Evolutionary conservation across 441 rosid species (phyloP).

Genomic region (Syzygium syzygioides): DNA sequence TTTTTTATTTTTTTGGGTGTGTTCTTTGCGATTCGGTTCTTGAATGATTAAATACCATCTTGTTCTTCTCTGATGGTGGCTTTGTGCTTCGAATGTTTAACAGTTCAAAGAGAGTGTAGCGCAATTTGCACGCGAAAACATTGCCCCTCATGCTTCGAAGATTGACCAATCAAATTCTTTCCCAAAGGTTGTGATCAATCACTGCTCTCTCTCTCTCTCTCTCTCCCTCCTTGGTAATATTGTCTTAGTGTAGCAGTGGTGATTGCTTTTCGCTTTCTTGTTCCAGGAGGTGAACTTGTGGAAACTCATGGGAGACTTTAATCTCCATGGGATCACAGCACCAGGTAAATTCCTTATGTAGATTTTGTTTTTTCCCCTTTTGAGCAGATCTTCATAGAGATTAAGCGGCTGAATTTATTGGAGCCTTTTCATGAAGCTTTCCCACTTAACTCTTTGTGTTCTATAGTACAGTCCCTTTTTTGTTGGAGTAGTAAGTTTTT

Average conservation of each 20-base stretch:
- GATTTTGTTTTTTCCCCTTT: background rate
- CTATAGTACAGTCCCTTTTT: background rate
- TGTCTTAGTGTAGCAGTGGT: background rate
- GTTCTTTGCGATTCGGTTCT: background rate
- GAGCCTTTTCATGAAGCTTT: background rate
- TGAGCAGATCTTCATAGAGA: background rate
- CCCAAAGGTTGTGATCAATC: constrained; percentile 49
- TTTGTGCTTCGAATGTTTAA: background rate
- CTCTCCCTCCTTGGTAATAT: background rate
- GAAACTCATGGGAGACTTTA: constrained; percentile 94
- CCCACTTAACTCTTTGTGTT: background rate
- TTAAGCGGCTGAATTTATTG: background rate
- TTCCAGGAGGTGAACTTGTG: constrained; percentile 77
- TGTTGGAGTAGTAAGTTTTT: background rate
- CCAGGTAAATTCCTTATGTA: constrained; percentile 40
- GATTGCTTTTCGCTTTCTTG: background rate
- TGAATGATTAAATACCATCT: background rate
- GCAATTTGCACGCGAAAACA: constrained; percentile 70
- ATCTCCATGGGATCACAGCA: constrained; percentile 89
- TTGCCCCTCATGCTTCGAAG: constrained; percentile 68
- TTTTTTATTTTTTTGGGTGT: background rate
- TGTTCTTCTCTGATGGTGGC: background rate
- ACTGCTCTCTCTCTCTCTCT: background rate
- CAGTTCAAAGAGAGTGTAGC: constrained; percentile 90
- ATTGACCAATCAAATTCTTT: constrained; percentile 73